These are phyloP conservation scores for Peronospora destructor DNA, from an alignment of 352 stramenopile species.

Conservation along the genomic window DNA sequence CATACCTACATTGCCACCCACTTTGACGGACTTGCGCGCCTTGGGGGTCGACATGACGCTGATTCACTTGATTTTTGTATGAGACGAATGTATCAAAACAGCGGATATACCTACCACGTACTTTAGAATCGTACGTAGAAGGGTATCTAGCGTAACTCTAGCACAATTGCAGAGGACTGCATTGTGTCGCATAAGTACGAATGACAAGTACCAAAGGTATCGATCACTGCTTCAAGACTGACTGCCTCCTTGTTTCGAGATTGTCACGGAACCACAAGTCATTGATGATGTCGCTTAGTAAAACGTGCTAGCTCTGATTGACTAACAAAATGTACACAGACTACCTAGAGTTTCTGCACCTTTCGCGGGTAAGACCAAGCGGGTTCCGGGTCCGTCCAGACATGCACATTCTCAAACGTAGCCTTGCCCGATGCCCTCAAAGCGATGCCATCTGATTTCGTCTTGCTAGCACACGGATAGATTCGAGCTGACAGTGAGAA, in stretches of 20 bases:
- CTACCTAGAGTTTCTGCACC: slow-evolving; percentile 24
- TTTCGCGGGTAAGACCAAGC: slow-evolving; percentile 44
- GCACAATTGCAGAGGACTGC: neutral
- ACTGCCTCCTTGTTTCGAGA: too few relatives aligned
- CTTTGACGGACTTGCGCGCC: slow-evolving; percentile 72
- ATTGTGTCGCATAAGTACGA: neutral
- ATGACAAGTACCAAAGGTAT: neutral
- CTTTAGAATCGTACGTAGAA: slow-evolving; percentile 1
- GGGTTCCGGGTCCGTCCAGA: slow-evolving; percentile 61
- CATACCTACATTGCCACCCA: slow-evolving; percentile 54
- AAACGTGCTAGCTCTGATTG: neutral
- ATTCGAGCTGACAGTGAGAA: slow-evolving; percentile 58
- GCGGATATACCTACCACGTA: neutral
- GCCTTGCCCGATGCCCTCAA: slow-evolving; percentile 34
- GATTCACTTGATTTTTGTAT: slow-evolving; percentile 23
- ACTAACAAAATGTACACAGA: neutral
- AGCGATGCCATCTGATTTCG: slow-evolving; percentile 49
- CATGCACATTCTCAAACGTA: slow-evolving; percentile 54
- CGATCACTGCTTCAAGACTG: too few relatives aligned
- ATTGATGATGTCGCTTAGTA: too few relatives aligned
- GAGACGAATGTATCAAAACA: too few relatives aligned
- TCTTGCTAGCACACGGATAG: slow-evolving; percentile 49
- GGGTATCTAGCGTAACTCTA: neutral
- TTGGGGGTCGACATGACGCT: slow-evolving; percentile 32
- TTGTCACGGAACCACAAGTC: too few relatives aligned